Evolutionary conservation across 306 rosid genomes (phyloP), one percentile per base, ranked within the genome.

Genomic region (Delonix regia): DNA sequence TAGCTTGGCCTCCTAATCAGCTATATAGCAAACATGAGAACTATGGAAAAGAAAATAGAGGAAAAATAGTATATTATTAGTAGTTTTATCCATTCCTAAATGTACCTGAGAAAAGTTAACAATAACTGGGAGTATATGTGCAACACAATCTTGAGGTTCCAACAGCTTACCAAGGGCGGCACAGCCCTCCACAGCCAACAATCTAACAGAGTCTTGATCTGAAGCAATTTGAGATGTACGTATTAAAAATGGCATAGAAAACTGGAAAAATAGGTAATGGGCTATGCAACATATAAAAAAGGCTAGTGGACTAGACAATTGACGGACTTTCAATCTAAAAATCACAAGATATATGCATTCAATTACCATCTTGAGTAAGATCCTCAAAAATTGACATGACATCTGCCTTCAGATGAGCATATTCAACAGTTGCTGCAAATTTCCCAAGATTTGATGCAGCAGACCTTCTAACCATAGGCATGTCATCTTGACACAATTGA

Each of bases 381-480:
- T 93, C 97, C n/a, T 92, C 98, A 80, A 95, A 95, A 74, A 95
- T 89, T 15, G 95, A 75, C 98, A 92, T 91, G 70, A 93, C 79
- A 73, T 95, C 99, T 48, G 88, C 79, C 86, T 95, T 95, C 88
- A 95, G 81, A 87, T 95, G 86, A 78, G 94, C 78, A 79, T 94
- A 88, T 79, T 95, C 99, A 78, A 95, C 94, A 75, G 96, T 93
- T 59, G 98, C 97, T 62, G 99, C 97, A 70, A 91, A 93, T 78
- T 95, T 95, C 78, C 99, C 99, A 57, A 95, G 92, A 78, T 93
- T 95, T 78, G 97, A 83, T 74, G 99, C 99, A 78, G 99, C 99
- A 69, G 99, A 95, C 85, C 99, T 91, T 93, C 99, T 92, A 79
- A 95, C 99, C 98, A 95, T 95, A 28, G 99, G 99, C 99, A 93